These are phyloP conservation scores for Diospyros lotus DNA, from an alignment of 148 eudicot species.

Conservation along the genomic window DNA sequence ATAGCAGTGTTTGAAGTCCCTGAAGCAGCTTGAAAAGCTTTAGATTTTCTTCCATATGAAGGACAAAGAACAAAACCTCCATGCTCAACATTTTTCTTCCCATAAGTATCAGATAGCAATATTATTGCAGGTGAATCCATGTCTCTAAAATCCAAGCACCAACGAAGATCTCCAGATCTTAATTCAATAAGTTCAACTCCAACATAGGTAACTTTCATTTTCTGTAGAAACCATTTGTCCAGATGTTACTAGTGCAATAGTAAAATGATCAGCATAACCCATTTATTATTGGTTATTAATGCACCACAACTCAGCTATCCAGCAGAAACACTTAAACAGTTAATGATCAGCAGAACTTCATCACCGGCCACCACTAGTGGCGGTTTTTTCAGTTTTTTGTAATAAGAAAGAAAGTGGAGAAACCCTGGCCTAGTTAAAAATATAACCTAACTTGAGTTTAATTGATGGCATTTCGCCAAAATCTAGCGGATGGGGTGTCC, in stretches of 20 bases:
- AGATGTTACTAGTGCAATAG: background rate
- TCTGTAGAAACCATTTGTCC: constrained; percentile 42
- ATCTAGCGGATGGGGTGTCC: too few species aligned
- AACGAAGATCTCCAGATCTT: constrained; percentile 86
- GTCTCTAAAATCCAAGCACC: constrained; percentile 99
- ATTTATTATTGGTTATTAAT: background rate
- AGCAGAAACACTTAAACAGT: background rate
- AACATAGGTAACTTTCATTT: constrained; percentile 76
- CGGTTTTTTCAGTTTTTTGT: too few species aligned
- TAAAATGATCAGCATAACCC: background rate
- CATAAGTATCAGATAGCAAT: constrained; percentile 69
- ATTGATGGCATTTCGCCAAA: too few species aligned
- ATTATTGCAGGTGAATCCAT: constrained; percentile 84
- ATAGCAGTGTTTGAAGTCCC: constrained; percentile 74
- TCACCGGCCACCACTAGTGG: too few species aligned
- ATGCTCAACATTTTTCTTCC: constrained; percentile 62
- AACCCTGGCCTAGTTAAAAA: too few species aligned
- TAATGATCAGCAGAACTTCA: background rate
- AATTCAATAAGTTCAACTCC: constrained; percentile 85
- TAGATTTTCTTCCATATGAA: constrained; percentile 94
- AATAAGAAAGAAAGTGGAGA: too few species aligned
- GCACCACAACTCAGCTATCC: background rate
- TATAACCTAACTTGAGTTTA: too few species aligned
- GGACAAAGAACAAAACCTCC: constrained; percentile 95
- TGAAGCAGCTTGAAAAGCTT: constrained; percentile 93